Evolutionary conservation across 1,284 basidiomycete species (phyloP), one percentile per base, ranked within the genome.

Genomic region (Melampsora americana): DNA sequence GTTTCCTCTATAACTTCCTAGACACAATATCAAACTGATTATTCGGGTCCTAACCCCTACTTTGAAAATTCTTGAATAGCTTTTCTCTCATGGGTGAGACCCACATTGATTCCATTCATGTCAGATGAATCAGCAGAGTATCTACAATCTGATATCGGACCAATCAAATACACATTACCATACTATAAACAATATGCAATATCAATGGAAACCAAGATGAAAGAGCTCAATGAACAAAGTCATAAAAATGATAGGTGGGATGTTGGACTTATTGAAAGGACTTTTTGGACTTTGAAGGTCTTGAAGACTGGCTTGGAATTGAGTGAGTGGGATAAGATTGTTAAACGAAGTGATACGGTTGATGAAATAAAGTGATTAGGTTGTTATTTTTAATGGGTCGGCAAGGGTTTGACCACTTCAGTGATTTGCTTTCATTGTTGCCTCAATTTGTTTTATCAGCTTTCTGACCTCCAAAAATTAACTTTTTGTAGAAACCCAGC

Each of bases 111-210:
- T 30, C 44, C 70, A 14, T 46, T 73, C 26, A 65, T 73, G 46
- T 73, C 70, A 14, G 70, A 73, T 64, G 70, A 73, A 73, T 44
- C 62, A 12, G 70, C 70, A n/a, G 60, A 56, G 23, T 66, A 62
- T 46, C 59, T 73, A 46, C 46, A 53, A 53, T 39, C 20, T 42
- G 44, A 48, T 18, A 6, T 73, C 7, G 62, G 62, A 0, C 20
- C 28, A 14, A 59, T 73, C 39, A 65, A 65, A 30, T 73, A 73
- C 20, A 73, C 70, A 12, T 32, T 65, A 23, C 62, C 70, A 2
- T 73, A 23, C 39, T 73, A 73, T 26, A 65, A 23, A 28, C 66
- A 26, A 5, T 73, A 50, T 59, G 61, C 48, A 11, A 48, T 39
- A 23, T 66, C 30, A 18, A 65, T 73, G 48, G 32, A 23, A n/a